Percentiles rank a stretch among this genome's conserved stretches.
Evolutionary conservation across 345 rosid genomes (phyloP).

Genomic region (Eucalyptus brandiana): DNA sequence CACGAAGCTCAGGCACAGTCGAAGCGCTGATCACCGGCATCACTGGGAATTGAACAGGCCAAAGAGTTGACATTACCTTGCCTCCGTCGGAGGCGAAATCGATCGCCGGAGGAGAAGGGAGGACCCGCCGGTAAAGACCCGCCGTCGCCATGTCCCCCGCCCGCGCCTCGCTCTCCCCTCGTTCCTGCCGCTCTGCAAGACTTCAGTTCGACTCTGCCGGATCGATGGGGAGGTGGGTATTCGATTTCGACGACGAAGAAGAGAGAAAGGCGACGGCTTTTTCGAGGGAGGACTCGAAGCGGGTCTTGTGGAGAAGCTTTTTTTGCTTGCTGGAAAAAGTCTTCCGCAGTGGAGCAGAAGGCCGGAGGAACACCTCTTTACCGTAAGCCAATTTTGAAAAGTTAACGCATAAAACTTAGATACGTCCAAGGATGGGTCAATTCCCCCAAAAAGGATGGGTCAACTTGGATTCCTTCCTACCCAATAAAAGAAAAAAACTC

Average conservation of each 20-base stretch:
- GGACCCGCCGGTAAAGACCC: slow-evolving; percentile 48
- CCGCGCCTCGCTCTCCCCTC: background rate
- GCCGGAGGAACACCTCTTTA: background rate
- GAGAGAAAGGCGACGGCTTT: background rate
- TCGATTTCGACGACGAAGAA: background rate
- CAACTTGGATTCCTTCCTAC: too few species aligned
- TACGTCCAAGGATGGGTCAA: background rate
- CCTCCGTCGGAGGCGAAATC: slow-evolving; percentile 78
- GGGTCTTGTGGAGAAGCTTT: background rate
- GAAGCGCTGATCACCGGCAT: background rate
- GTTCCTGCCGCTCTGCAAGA: background rate
- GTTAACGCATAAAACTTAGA: background rate
- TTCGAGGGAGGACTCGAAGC: background rate
- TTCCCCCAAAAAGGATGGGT: background rate
- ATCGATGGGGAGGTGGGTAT: background rate
- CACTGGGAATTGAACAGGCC: background rate
- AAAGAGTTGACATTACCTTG: slow-evolving; percentile 19
- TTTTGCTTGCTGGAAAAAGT: background rate
- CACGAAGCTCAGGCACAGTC: background rate
- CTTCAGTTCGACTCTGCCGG: background rate
- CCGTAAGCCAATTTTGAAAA: background rate
- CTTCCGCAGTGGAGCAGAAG: background rate
- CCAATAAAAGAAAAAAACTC: too few species aligned
- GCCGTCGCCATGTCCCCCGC: slow-evolving; percentile 34
- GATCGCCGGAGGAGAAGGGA: slow-evolving; percentile 70